phyloP scores from a whole-genome alignment of 225 moss, liverwort and hornwort genomes.

The Lunularia cruciata region DNA sequence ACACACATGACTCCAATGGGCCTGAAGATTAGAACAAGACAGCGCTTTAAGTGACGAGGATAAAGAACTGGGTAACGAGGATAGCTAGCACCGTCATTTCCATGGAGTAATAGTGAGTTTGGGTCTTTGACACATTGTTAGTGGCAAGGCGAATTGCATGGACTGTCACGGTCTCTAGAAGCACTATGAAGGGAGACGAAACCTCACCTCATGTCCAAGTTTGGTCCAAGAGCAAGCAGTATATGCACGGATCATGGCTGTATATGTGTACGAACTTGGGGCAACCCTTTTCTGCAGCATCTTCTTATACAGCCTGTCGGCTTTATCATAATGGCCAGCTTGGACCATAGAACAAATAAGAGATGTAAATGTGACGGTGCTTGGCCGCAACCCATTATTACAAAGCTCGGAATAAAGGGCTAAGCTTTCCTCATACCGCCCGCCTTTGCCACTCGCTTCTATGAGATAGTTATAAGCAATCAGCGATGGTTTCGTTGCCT shows the following conservation, averaged over 20 bases:
- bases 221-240: slow-evolving; percentile 81
- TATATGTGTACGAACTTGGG: slow-evolving; percentile 68
- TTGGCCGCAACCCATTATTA: slow-evolving; percentile 64
- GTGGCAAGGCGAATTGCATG: no score
- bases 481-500: slow-evolving; percentile 82
- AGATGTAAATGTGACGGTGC: slow-evolving; percentile 82
- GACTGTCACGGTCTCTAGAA: no score
- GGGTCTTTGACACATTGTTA: no score
- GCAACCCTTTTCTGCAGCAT: slow-evolving; percentile 69
- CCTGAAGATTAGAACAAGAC: no score
- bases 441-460: slow-evolving; percentile 80
- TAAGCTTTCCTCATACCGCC: slow-evolving; percentile 79
- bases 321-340: slow-evolving; percentile 76
- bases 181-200: background rate
- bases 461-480: slow-evolving; percentile 89
- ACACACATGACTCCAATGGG: no score
- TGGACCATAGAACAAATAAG: slow-evolving; percentile 77
- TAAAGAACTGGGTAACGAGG: no score
- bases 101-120: no score
- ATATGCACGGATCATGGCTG: slow-evolving; percentile 81
- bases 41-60: no score
- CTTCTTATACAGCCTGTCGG: slow-evolving; percentile 76
- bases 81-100: no score
- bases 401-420: slow-evolving; percentile 80
- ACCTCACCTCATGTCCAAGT: slow-evolving; percentile 85